Base-by-base conservation (phyloP, 208 protist species). In the Novymonas esmeraldas region DNA sequence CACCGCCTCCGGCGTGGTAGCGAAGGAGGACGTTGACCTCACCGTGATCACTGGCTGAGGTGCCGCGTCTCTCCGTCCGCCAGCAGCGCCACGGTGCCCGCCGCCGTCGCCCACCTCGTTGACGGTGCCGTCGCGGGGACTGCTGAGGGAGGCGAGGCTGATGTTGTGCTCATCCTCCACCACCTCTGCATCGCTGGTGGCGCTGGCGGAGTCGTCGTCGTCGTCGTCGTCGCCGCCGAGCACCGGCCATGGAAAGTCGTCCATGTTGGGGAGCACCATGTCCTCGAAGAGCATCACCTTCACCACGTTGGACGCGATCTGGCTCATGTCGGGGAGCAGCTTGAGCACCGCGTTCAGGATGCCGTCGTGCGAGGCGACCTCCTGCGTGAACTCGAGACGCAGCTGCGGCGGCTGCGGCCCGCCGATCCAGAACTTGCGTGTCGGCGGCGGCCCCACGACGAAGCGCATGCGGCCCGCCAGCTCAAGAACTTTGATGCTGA, bases 191-290 rank as follows among this genome's bases (percentile, higher is more conserved):
- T 49, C 65, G 38, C 51, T 60, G 41, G 33, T n/a, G n/a, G 28
- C 42, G 6, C 33, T 56, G 4, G 52, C 29, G n/a, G 49, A 49
- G 48, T 61, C 51, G 22, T 69, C 62, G 41, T 60, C 64, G 34
- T 82, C 48, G 28, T 72, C 64, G 49, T 55, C 51, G 33, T 77
- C 45, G 2, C 58, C 72, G 11, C 69, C 73, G 18, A 90, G 42
- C 46, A 81, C 67, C 6, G 84, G 81, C 73, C 81, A 84, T n/a
- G 90, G 87, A 24, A 93, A 93, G 63, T 93, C 87, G 34, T 95
- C 90, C 59, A 89, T 78, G 13, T 81, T 87, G 36, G 90, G 90
- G 1, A 87, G 79, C 9, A 92, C 60, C 87, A 95, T 95, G 58
- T 95, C 90, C 46, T 92, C 87, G 34, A 94, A 94, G 10, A 94